A percentile compares a stretch with the other conserved stretches of the same genome.
Conservation (phyloP, 1,284 basidiomycete species). For the Tremellales sp. region DNA sequence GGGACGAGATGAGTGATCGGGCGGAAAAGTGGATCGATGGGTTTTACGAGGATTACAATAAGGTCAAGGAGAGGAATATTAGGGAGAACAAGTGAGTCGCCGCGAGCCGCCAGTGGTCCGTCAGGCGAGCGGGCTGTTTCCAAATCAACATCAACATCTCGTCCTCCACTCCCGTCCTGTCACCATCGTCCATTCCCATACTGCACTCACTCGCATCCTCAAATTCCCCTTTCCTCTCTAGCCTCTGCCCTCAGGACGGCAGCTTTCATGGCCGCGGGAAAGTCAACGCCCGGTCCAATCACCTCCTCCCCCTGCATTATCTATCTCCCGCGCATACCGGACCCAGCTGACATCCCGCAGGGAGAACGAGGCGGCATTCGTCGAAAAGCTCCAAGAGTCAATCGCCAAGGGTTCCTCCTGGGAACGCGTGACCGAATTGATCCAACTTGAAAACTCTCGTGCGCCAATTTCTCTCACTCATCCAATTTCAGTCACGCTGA, state of each 20-base stretch:
- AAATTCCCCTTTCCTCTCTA: background rate
- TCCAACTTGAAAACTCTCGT: slow-evolving; percentile 90
- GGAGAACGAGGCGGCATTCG: slow-evolving; percentile 80
- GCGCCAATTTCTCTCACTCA: slow-evolving; percentile 14
- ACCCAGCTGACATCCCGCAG: slow-evolving; percentile 52
- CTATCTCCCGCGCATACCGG: background rate
- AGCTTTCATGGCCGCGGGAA: too few species aligned
- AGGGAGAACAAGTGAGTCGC: slow-evolving; percentile 90
- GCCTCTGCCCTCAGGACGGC: background rate
- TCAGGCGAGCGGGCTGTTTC: too few species aligned
- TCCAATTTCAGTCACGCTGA: slow-evolving; percentile 1
- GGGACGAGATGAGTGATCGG: slow-evolving; percentile 79
- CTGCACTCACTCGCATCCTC: background rate
- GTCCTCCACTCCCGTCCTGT: too few species aligned
- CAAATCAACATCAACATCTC: too few species aligned
- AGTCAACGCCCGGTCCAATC: too few species aligned
- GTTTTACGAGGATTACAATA: slow-evolving; percentile 92
- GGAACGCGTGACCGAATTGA: slow-evolving; percentile 82
- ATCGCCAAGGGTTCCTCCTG: slow-evolving; percentile 91
- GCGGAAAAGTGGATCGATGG: slow-evolving; percentile 92
- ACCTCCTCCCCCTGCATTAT: background rate
- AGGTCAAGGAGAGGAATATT: slow-evolving; percentile 88
- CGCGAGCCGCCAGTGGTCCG: background rate
- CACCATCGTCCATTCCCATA: too few species aligned
- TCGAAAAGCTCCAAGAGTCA: slow-evolving; percentile 66